Evolutionary conservation across 2,329 filamentous ascomycete species (phyloP).

Genomic region (Juglanconis oblonga): DNA sequence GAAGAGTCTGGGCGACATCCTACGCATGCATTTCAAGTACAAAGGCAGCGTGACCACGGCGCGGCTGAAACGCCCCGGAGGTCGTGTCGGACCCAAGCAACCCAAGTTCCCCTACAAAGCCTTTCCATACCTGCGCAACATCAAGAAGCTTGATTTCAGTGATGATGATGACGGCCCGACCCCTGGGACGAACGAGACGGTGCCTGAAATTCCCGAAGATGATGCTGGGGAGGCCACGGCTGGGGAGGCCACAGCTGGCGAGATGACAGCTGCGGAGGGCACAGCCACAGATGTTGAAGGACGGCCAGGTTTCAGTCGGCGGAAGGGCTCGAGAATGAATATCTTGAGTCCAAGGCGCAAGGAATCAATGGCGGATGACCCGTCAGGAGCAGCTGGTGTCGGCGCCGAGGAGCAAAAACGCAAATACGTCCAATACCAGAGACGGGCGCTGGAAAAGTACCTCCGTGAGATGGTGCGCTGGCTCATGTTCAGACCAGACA

Average conservation of each 20-base stretch:
- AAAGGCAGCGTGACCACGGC: slow-evolving; percentile 82
- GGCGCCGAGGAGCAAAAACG: slow-evolving; percentile 54
- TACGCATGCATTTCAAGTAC: slow-evolving; percentile 91
- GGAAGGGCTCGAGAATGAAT: slow-evolving; percentile 48
- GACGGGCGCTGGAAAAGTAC: slow-evolving; percentile 83
- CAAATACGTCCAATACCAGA: slow-evolving; percentile 76
- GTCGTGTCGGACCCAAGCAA: slow-evolving; percentile 70
- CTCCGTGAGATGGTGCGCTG: slow-evolving; percentile 91
- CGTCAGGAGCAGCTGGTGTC: slow-evolving; percentile 46
- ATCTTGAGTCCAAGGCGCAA: slow-evolving; percentile 53
- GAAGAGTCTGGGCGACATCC: slow-evolving; percentile 82
- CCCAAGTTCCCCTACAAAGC: slow-evolving; percentile 87
- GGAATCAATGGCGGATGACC: slow-evolving; percentile 48
- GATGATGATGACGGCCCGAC: slow-evolving; percentile 58
- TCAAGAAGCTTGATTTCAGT: slow-evolving; percentile 74
- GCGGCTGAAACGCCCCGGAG: slow-evolving; percentile 60
- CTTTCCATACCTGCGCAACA: slow-evolving; percentile 83
- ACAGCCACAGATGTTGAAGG: slow-evolving; percentile 69
- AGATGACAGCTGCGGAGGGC: slow-evolving; percentile 57
- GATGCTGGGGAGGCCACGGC: slow-evolving; percentile 39
- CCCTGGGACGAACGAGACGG: slow-evolving; percentile 27
- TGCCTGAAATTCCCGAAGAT: slow-evolving; percentile 15
- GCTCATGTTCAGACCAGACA: slow-evolving; percentile 94
- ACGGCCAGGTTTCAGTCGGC: slow-evolving; percentile 37
- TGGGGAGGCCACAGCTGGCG: slow-evolving; percentile 40